Percentiles rank a stretch among this genome's conserved stretches.
These are phyloP conservation scores for Fomitopsis betulina DNA, from an alignment of 1,284 basidiomycete genomes.

Conservation along the genomic window DNA sequence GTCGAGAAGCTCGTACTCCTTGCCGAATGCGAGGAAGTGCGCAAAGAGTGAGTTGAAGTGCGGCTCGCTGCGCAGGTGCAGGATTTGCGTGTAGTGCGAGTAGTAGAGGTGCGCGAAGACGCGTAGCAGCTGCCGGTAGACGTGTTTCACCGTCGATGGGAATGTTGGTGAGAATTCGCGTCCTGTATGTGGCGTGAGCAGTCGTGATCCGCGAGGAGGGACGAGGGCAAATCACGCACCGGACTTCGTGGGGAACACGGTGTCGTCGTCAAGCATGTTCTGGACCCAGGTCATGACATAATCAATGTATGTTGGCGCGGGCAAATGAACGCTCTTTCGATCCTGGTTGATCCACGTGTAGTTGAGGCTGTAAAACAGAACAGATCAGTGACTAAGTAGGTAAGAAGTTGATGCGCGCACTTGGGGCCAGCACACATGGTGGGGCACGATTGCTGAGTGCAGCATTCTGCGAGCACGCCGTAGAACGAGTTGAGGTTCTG, in stretches of 20 bases:
- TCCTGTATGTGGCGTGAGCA: conserved; percentile 39
- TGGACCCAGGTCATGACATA: conserved; percentile 99
- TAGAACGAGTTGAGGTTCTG: conserved; percentile 98
- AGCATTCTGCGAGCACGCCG: conserved; percentile 92
- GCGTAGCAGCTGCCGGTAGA: conserved; percentile 94
- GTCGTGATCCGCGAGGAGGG: not conserved
- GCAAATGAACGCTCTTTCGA: conserved; percentile 89
- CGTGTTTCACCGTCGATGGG: conserved; percentile 90
- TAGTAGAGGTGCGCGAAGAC: conserved; percentile 99
- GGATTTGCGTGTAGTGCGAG: conserved; percentile 88
- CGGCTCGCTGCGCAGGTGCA: conserved; percentile 92
- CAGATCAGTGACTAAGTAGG: not conserved
- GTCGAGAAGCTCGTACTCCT: conserved; percentile 90
- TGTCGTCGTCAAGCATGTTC: conserved; percentile 90
- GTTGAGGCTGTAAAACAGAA: conserved; percentile 64
- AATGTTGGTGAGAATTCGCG: conserved; percentile 89
- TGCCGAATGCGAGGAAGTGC: conserved; percentile 92
- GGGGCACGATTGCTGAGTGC: conserved; percentile 85
- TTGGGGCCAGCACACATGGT: conserved; percentile 91
- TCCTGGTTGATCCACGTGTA: conserved; percentile 99
- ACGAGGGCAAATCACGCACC: conserved; percentile 41
- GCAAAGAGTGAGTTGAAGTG: conserved; percentile 99
- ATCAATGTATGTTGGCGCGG: conserved; percentile 97
- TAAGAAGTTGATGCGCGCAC: conserved; percentile 42
- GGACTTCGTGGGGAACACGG: conserved; percentile 92